These are phyloP conservation scores for Grosmannia clavigera DNA, from an alignment of 2,329 filamentous ascomycete genomes.

Conservation along the genomic window DNA sequence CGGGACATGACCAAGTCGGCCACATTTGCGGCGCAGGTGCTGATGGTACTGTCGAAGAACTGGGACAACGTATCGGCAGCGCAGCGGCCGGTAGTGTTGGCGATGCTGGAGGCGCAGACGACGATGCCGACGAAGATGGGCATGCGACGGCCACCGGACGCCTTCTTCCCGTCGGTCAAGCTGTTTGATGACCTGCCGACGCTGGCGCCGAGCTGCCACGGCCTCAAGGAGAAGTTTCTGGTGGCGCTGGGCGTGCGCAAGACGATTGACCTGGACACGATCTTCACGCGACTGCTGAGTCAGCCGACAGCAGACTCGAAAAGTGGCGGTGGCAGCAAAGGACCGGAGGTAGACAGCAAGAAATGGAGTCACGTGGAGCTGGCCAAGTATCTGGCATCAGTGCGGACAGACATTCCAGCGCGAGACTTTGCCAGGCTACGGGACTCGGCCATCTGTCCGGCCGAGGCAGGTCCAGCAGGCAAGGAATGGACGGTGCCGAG, in stretches of 20 bases:
- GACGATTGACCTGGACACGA: conserved; percentile 86
- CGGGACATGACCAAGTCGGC: conserved; percentile 60
- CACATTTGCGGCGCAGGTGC: conserved; percentile 62
- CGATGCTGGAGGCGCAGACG: conserved; percentile 52
- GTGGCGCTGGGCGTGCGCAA: conserved; percentile 78
- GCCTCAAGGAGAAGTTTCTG: conserved; percentile 85
- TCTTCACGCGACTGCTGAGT: conserved; percentile 74
- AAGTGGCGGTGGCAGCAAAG: conserved; percentile 8
- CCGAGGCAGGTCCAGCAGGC: conserved; percentile 49
- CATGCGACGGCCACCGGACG: conserved; percentile 73
- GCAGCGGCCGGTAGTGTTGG: conserved; percentile 53
- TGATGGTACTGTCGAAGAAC: conserved; percentile 72
- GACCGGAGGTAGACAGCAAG: conserved; percentile 17
- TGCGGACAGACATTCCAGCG: conserved; percentile 73
- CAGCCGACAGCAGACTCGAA: conserved; percentile 29
- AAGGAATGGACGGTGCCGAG: conserved; percentile 41
- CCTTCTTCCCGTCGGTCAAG: conserved; percentile 89
- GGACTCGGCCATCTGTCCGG: conserved; percentile 69
- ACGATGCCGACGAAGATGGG: conserved; percentile 85
- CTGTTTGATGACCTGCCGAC: conserved; percentile 88
- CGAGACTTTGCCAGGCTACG: conserved; percentile 71
- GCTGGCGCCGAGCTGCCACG: conserved; percentile 55
- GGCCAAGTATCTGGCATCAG: conserved; percentile 86
- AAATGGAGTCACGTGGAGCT: conserved; percentile 91
- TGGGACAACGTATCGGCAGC: conserved; percentile 68